Conservation (phyloP, 2,329 filamentous ascomycete species). For the Fusarium sp. region DNA sequence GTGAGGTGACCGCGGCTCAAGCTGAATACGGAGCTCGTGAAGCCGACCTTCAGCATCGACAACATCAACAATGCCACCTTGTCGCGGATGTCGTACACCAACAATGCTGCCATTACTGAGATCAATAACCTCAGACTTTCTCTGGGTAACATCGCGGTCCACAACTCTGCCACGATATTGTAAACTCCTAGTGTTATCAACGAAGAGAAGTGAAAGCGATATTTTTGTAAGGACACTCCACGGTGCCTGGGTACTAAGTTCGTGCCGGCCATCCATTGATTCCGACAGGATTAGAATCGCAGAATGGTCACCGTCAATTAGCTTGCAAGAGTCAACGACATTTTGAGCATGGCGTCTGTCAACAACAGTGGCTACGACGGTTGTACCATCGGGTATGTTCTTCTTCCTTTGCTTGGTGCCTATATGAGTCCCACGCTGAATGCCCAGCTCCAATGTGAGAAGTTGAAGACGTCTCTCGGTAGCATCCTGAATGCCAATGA, state of each 20-base stretch:
- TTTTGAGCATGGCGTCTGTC: slow-evolving; percentile 69
- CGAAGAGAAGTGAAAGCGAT: slow-evolving; percentile 67
- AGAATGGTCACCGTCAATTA: slow-evolving; percentile 72
- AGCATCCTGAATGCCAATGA: slow-evolving; percentile 76
- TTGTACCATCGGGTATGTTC: slow-evolving; percentile 25
- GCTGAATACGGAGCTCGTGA: slow-evolving; percentile 73
- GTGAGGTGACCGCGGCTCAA: slow-evolving; percentile 71
- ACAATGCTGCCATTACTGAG: slow-evolving; percentile 58
- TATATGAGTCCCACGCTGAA: slow-evolving; percentile 47
- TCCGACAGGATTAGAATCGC: slow-evolving; percentile 77
- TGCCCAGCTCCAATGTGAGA: slow-evolving; percentile 68
- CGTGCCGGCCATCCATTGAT: slow-evolving; percentile 68
- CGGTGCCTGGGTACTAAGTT: slow-evolving; percentile 77
- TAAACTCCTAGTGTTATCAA: slow-evolving; percentile 68
- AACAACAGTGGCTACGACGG: slow-evolving; percentile 49
- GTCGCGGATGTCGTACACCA: slow-evolving; percentile 66
- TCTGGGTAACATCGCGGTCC: slow-evolving; percentile 61
- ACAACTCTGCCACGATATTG: slow-evolving; percentile 63
- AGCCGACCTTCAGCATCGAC: slow-evolving; percentile 68
- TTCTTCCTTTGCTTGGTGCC: slow-evolving; percentile 36
- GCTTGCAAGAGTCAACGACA: slow-evolving; percentile 77
- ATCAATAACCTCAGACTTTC: slow-evolving; percentile 57
- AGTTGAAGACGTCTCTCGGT: slow-evolving; percentile 74
- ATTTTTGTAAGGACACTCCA: slow-evolving; percentile 78
- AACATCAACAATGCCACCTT: slow-evolving; percentile 71